Conservation (phyloP, 139 green algal genomes). For the Desmodesmus armatus region DNA sequence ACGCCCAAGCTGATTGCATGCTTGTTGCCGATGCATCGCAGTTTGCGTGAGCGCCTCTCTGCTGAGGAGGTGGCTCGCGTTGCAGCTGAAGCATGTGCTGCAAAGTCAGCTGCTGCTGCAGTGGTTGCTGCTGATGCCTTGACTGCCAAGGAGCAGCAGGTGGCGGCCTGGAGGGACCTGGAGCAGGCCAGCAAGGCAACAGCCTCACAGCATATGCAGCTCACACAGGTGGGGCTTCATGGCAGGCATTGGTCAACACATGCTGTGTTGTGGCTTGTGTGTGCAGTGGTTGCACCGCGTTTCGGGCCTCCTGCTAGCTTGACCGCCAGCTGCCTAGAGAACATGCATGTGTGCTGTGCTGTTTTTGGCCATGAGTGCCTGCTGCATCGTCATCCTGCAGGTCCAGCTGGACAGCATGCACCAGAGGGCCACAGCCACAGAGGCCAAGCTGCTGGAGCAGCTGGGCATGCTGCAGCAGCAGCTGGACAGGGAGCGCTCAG, state of each 20-base stretch:
- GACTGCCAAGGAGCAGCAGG: slow-evolving; percentile 33
- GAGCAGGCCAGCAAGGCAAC: slow-evolving; percentile 24
- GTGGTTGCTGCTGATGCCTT: slow-evolving; percentile 22
- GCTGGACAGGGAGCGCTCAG: slow-evolving; percentile 1
- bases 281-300: too few species aligned
- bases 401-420: slow-evolving; percentile 10
- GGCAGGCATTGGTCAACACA: background rate
- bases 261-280: too few species aligned
- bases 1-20: too few species aligned
- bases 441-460: slow-evolving; percentile 30
- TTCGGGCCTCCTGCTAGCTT: too few species aligned
- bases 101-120: slow-evolving; percentile 18
- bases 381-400: background rate
- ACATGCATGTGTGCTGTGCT: too few species aligned
- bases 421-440: slow-evolving; percentile 1
- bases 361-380: too few species aligned
- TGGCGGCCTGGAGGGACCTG: slow-evolving; percentile 7
- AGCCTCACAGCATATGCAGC: slow-evolving; percentile 33
- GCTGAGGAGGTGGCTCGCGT: background rate
- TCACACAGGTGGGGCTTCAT: slow-evolving; percentile 11
- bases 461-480: slow-evolving; percentile 19
- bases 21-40: too few species aligned
- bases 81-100: slow-evolving; percentile 20
- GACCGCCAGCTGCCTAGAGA: too few species aligned
- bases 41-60: background rate